These are phyloP conservation scores for Chimonanthus salicifolius DNA, from an alignment of 164 flowering plant genomes.

Conservation along the genomic window DNA sequence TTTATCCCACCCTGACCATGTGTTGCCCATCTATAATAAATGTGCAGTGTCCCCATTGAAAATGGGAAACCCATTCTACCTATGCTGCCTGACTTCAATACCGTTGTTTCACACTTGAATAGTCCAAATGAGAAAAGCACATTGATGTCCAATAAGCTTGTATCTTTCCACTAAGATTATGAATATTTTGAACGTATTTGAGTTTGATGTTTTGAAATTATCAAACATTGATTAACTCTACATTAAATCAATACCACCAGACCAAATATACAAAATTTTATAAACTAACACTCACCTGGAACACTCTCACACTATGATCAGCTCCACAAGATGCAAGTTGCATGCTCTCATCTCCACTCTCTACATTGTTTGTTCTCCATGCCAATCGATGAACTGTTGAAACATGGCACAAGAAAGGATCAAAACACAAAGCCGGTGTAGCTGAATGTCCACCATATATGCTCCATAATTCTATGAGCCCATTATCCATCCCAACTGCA, in stretches of 20 bases:
- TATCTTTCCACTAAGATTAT: no score
- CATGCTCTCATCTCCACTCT: conserved; percentile 24
- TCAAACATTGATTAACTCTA: no score
- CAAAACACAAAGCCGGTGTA: conserved; percentile 28
- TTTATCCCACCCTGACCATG: no score
- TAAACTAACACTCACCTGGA: conserved; percentile 27
- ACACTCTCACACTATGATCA: conserved; percentile 73
- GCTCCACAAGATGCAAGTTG: conserved; percentile 93
- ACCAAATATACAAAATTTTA: neutral
- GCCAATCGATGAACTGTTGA: conserved; percentile 73
- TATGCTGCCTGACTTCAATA: no score
- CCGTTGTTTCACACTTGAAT: no score
- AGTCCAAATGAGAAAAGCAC: no score
- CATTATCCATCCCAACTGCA: conserved; percentile 89
- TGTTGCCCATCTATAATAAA: no score
- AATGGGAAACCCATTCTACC: no score
- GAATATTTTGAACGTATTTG: no score
- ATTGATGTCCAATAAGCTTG: no score
- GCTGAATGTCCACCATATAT: conserved; percentile 31
- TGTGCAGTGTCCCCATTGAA: no score
- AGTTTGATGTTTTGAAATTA: no score
- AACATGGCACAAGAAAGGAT: conserved; percentile 75
- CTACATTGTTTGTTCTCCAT: conserved; percentile 44
- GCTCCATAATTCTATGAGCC: conserved; percentile 79
- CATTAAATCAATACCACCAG: neutral